Conservation (phyloP, 495 filamentous ascomycete genomes). For the Amniculicola lignicola region DNA sequence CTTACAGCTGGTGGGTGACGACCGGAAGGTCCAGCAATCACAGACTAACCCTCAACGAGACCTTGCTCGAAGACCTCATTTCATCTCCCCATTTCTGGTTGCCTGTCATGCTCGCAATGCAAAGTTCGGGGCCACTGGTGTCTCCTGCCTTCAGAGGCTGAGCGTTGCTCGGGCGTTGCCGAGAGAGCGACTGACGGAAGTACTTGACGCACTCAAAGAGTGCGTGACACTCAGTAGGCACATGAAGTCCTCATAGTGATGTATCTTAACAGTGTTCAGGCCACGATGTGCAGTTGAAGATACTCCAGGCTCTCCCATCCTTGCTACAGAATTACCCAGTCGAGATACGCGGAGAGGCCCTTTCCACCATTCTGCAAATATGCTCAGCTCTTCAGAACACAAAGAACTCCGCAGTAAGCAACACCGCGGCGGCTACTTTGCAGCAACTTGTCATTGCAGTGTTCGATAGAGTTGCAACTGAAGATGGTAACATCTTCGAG, state of each 20-base stretch:
- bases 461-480: slow-evolving; percentile 82
- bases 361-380: slow-evolving; percentile 78
- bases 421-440: slow-evolving; percentile 89
- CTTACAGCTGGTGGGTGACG: slow-evolving; percentile 70
- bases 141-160: slow-evolving; percentile 83
- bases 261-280: slow-evolving; percentile 45
- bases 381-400: slow-evolving; percentile 85
- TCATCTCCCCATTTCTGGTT: slow-evolving; percentile 87
- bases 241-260: not conserved
- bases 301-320: slow-evolving; percentile 88
- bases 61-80: slow-evolving; percentile 72
- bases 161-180: slow-evolving; percentile 77
- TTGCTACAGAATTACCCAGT: slow-evolving; percentile 85
- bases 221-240: slow-evolving; percentile 61
- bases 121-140: slow-evolving; percentile 80
- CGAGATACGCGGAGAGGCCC: slow-evolving; percentile 73
- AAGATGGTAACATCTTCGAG: slow-evolving; percentile 64
- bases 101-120: slow-evolving; percentile 86
- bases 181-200: slow-evolving; percentile 68
- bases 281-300: slow-evolving; percentile 92
- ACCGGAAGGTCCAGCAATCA: slow-evolving; percentile 26
- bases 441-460: slow-evolving; percentile 90
- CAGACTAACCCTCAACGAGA: slow-evolving; percentile 54
- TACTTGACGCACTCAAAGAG: slow-evolving; percentile 81
- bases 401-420: slow-evolving; percentile 88